A percentile compares a stretch with the other conserved stretches of the same genome.
phyloP scores from a whole-genome alignment of 2,329 filamentous ascomycete species.

The Phaeosphaeria sp. region DNA sequence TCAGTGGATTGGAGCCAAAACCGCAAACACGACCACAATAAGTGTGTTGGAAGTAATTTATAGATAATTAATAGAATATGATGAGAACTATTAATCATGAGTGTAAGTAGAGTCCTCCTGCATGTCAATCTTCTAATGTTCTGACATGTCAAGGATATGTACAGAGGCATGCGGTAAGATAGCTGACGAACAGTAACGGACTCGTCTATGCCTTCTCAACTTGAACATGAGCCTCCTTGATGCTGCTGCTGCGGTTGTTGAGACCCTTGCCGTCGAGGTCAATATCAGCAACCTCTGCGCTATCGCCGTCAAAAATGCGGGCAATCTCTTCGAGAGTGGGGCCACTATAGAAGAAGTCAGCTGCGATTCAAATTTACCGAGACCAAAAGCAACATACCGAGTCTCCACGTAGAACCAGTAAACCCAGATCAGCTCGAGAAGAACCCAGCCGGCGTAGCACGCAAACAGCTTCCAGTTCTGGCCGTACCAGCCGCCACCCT shows the following conservation, averaged over 20 bases:
- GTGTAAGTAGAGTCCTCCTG: too few relatives aligned
- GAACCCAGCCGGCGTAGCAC: constrained; percentile 71
- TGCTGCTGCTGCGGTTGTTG: constrained; percentile 12
- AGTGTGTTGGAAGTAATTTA: too few relatives aligned
- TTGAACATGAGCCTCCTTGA: constrained; percentile 19
- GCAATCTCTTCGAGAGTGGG: constrained; percentile 72
- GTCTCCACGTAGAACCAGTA: constrained; percentile 75
- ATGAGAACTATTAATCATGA: too few relatives aligned
- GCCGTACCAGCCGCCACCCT: neutral
- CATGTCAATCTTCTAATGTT: neutral
- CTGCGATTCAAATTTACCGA: constrained; percentile 4
- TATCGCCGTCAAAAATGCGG: constrained; percentile 70
- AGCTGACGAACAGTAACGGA: neutral
- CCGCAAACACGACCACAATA: too few relatives aligned
- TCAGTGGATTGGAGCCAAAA: too few relatives aligned
- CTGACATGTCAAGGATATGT: neutral
- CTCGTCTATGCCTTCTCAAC: constrained; percentile 17
- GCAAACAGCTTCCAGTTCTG: constrained; percentile 67
- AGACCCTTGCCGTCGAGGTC: constrained; percentile 19
- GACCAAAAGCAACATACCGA: constrained; percentile 15
- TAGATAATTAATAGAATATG: too few relatives aligned
- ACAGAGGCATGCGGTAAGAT: neutral
- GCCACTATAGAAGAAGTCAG: constrained; percentile 57
- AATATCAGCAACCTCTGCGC: constrained; percentile 11
- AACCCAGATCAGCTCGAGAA: constrained; percentile 66